Evolutionary conservation across 768 basidiomycete genomes (phyloP), one percentile per base, ranked within the genome.

Genomic region (Mycena kentingensis): DNA sequence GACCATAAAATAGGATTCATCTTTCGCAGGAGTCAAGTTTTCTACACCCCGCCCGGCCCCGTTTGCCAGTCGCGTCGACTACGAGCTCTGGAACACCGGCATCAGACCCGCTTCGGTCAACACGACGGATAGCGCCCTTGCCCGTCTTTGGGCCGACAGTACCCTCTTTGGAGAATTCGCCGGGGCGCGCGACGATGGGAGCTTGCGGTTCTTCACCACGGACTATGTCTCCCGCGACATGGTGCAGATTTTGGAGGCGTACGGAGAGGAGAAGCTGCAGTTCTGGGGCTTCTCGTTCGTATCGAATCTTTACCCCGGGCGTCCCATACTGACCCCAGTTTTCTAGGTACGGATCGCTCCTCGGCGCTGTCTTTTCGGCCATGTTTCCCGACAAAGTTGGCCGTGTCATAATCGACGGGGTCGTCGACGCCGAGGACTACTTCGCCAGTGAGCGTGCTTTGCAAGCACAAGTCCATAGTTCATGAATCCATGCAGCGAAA

Each of bases 221-320:
- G 61, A 59, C 18, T 32, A 60, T 32, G 57, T 55, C 13, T 55
- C 58, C 4, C 51, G 58, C 11, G 61, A 62, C 32, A 62, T 62
- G 58, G 31, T 62, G 15, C 46, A 46, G n/a, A 62, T 62, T 18
- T 46, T 55, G 3, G 26, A 51, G 36, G 53, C 51, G 8, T 52
- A 56, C 28, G 54, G 54, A 3, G n/a, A 19, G 0, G 60, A 54
- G 2, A 59, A 62, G 52, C 3, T 62, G 5, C 51, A 57, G n/a
- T 49, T 38, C 26, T 49, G 48, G 48, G 57, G 57, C n/a, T 59
- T 59, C 31, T 59, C 57, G 57, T 60, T 31, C 28, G 57, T 50
- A 16, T 16, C 8, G 31, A 25, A n/a, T 16, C 29, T 32, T n/a
- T 29, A 13, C 8, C 32, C 4, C 16, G 12, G 4, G 10, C 3